phyloP scores from a whole-genome alignment of 495 filamentous ascomycete genomes.

The Penicillium samsonianum region DNA sequence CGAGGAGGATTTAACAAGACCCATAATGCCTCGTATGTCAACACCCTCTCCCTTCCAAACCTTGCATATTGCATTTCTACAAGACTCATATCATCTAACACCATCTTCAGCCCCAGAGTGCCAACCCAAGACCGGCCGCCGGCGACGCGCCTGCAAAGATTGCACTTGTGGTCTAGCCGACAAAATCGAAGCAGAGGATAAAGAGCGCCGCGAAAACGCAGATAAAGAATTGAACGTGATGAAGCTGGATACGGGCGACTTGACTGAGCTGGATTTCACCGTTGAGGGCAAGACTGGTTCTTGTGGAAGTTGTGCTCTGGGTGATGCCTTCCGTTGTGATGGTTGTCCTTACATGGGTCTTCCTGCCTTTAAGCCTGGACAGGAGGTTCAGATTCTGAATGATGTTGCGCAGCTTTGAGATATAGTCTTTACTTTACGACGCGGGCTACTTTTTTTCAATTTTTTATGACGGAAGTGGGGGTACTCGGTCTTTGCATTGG shows the following conservation, averaged over 20 bases:
- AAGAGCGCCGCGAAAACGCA: conserved; percentile 62
- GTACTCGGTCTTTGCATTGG: background rate
- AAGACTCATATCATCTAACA: conserved; percentile 14
- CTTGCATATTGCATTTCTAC: background rate
- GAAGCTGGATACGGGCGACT: conserved; percentile 76
- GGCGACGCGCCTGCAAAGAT: conserved; percentile 93
- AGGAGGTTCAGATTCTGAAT: conserved; percentile 85
- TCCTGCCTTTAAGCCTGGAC: conserved; percentile 93
- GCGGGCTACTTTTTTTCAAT: background rate
- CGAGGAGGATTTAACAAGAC: conserved; percentile 74
- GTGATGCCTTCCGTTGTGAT: conserved; percentile 64
- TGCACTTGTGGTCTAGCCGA: conserved; percentile 90
- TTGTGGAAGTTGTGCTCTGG: conserved; percentile 89
- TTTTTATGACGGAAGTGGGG: conserved; percentile 1
- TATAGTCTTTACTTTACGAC: background rate
- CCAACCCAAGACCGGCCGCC: conserved; percentile 82
- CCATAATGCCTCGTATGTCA: conserved; percentile 73
- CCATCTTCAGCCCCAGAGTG: conserved; percentile 70
- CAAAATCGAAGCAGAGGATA: conserved; percentile 78
- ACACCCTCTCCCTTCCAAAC: background rate
- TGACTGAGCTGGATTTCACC: conserved; percentile 88
- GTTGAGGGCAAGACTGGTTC: conserved; percentile 92
- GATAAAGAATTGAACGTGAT: conserved; percentile 58
- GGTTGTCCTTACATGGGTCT: conserved; percentile 92
- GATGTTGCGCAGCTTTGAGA: conserved; percentile 78